Percentiles rank a stretch among this genome's conserved stretches.
Evolutionary conservation across 768 basidiomycete genomes (phyloP).

Genomic region (Tricholoma matsutake): DNA sequence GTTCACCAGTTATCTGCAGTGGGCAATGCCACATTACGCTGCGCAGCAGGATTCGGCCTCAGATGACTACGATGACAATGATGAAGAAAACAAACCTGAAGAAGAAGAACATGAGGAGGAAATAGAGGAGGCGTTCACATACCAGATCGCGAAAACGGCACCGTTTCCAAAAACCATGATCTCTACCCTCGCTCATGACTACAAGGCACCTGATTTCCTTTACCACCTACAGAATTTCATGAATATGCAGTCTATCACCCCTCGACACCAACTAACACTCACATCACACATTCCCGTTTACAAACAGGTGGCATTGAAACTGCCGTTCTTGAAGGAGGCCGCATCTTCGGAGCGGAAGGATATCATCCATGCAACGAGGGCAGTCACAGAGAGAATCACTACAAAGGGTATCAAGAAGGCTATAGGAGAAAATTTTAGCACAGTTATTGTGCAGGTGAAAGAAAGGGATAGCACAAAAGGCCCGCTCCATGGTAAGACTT

Average conservation of each 20-base stretch:
- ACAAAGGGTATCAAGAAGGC: conserved; percentile 14
- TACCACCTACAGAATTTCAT: conserved; percentile 10
- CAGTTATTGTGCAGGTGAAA: conserved; percentile 15
- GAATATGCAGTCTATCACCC: not conserved
- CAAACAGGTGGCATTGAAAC: conserved; percentile 13
- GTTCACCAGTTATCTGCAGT: too few relatives aligned
- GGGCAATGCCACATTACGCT: too few relatives aligned
- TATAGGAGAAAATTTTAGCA: conserved; percentile 17
- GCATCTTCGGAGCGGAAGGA: conserved; percentile 3
- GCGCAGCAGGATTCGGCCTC: too few relatives aligned
- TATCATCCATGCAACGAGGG: conserved; percentile 13
- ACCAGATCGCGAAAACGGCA: too few relatives aligned
- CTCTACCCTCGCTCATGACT: conserved; percentile 8
- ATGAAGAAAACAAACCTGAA: too few relatives aligned
- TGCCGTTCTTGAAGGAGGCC: conserved; percentile 18
- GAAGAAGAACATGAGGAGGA: too few relatives aligned
- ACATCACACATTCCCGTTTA: conserved; percentile 17
- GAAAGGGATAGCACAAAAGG: not conserved
- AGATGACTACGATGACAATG: too few relatives aligned
- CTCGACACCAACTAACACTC: not conserved
- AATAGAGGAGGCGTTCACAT: too few relatives aligned
- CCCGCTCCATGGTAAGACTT: conserved; percentile 11
- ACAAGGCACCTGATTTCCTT: conserved; percentile 11
- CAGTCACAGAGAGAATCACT: conserved; percentile 1
- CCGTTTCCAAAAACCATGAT: not conserved